Base-by-base conservation (phyloP, 2,329 filamentous ascomycete species). In the Claviceps sp. region DNA sequence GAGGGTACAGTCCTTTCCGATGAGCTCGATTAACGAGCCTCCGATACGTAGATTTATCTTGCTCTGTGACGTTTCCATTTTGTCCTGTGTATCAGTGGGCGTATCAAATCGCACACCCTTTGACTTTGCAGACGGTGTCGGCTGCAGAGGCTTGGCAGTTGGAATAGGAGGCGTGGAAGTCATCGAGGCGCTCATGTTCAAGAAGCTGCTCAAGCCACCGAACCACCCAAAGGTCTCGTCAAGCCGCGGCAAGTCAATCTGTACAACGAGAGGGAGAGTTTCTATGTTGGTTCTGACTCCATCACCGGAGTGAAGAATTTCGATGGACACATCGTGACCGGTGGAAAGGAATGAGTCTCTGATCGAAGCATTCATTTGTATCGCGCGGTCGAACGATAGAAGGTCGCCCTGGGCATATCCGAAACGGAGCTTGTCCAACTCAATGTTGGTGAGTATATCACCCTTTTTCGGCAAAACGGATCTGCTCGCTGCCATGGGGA, bases 191-290 rank as follows among this genome's bases (percentile, higher is more conserved):
- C 89, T 87, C 64, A 96, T 79, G 60, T 93, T 94, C 44, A 98
- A 72, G 50, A 98, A 85, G 57, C 89, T 88, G 65, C 90, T 95
- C 44, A 98, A 72, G 0, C 93, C 93, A 38, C 93, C 93, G 67
- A 96, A 90, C 75, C 87, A 88, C 52, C 81, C 81, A 54, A 97
- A 82, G 0, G 87, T 87, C 60, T 95, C 89, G 59, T 97, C 93
- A 22, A 97, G 70, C 52, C 80, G 79, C 56, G 85, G 83, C 16
- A 96, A 70, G 62, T 97, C 87, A 42, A 97, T 68, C 52, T 82
- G 78, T 9, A 95, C 65, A 54, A 84, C 79, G 1, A 96, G 66
- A 5, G 90, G 88, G 9, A 94, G 73, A 0, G 89, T 94, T 50
- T 81, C 79, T 14, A 95, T 64, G 37, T 86, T 81, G 16, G 86